phyloP scores from a whole-genome alignment of 768 basidiomycete genomes.

The Piloderma croceum region DNA sequence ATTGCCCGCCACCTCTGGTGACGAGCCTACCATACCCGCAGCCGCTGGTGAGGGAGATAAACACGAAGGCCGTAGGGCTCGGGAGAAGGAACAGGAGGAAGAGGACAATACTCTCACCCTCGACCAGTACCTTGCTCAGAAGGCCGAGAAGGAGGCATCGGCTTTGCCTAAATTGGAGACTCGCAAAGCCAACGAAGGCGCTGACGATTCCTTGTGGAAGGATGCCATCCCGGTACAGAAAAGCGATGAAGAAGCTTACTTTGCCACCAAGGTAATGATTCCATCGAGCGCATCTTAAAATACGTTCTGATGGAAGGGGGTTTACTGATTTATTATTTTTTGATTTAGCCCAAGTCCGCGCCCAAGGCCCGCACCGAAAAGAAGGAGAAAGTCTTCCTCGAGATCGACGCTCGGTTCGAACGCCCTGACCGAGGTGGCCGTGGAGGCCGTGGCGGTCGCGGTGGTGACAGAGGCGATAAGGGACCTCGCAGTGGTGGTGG shows the following conservation, averaged over 20 bases:
- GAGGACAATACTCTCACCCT: conserved; percentile 92
- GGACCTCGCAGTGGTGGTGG: conserved; percentile 38
- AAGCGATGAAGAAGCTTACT: conserved; percentile 70
- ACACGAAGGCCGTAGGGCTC: conserved; percentile 32
- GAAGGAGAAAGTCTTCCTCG: conserved; percentile 87
- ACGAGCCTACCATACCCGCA: conserved; percentile 16
- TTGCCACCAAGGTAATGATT: conserved; percentile 76
- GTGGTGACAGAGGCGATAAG: conserved; percentile 41
- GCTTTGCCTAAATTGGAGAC: conserved; percentile 74
- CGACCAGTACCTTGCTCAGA: conserved; percentile 86
- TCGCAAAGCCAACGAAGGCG: conserved; percentile 75
- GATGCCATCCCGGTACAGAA: conserved; percentile 63
- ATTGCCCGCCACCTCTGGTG: conserved; percentile 30
- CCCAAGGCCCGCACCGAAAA: conserved; percentile 72
- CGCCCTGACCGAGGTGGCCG: conserved; percentile 69
- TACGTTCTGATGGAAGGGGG: too few species aligned
- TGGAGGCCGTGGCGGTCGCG: conserved; percentile 41
- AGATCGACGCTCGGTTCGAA: conserved; percentile 87
- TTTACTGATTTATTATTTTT: conserved; percentile 1
- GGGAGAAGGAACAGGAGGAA: conserved; percentile 67
- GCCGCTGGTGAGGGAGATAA: conserved; percentile 31
- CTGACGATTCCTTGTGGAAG: conserved; percentile 63
- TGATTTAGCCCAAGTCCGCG: conserved; percentile 51
- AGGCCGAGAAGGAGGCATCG: conserved; percentile 53
- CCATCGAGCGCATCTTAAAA: too few species aligned